phyloP scores from a whole-genome alignment of 2,329 filamentous ascomycete species.

The Ophiostoma piceae region DNA sequence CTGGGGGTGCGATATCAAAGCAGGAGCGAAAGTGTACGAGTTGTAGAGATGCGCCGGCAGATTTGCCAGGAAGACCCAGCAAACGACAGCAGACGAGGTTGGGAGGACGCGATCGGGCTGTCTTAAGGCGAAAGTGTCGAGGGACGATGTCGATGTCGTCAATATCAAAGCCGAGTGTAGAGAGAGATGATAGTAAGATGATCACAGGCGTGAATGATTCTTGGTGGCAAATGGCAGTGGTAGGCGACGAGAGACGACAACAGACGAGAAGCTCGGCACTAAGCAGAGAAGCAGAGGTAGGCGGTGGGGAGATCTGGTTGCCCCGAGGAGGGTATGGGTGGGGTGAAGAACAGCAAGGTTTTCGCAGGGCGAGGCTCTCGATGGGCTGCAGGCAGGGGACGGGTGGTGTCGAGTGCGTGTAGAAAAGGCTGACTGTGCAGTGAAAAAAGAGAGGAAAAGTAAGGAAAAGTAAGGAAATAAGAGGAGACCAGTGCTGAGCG shows the following conservation, averaged over 20 bases:
- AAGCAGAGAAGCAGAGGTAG: background rate
- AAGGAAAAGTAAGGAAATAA: background rate
- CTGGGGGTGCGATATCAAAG: slow-evolving; percentile 4
- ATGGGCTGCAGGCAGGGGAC: slow-evolving; percentile 13
- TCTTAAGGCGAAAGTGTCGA: background rate
- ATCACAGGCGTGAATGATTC: background rate
- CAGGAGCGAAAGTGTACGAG: background rate
- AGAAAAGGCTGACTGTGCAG: slow-evolving; percentile 8
- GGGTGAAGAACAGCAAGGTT: slow-evolving; percentile 20
- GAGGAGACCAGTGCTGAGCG: slow-evolving; percentile 2
- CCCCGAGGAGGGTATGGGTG: slow-evolving; percentile 11
- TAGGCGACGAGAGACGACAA: background rate
- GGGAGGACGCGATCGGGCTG: background rate
- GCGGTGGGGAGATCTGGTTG: slow-evolving; percentile 19
- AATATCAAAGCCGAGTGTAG: background rate
- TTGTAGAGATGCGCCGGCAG: slow-evolving; percentile 2
- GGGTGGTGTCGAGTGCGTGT: background rate
- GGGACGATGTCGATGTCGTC: background rate
- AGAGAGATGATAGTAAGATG: background rate
- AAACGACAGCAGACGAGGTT: slow-evolving; percentile 14
- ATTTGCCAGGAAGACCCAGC: slow-evolving; percentile 22
- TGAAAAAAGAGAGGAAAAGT: background rate
- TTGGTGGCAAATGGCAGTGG: background rate
- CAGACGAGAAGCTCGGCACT: background rate
- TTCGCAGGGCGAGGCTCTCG: slow-evolving; percentile 17